These are phyloP conservation scores for Podospora didyma DNA, from an alignment of 495 filamentous ascomycete genomes.

Conservation along the genomic window DNA sequence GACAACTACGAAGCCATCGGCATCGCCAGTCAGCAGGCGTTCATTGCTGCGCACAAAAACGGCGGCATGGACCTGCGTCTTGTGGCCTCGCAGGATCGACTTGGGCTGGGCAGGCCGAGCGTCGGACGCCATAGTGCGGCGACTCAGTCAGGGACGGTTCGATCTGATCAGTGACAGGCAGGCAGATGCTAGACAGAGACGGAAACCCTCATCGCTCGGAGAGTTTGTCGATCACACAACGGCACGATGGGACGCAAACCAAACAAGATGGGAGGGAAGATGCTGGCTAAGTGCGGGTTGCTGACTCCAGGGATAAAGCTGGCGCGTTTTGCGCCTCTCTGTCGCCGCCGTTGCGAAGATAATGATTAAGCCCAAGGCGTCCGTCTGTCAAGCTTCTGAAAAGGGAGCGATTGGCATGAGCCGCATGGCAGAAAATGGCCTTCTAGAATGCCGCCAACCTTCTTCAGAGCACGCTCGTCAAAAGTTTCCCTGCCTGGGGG, in stretches of 20 bases:
- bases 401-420: background rate
- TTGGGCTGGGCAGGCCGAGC: conserved; percentile 62
- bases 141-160: background rate
- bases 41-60: conserved; percentile 68
- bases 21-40: conserved; percentile 81
- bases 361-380: no score
- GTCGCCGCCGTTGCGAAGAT: no score
- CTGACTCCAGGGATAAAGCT: no score
- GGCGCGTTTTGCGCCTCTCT: no score
- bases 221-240: background rate
- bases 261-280: no score
- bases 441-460: background rate
- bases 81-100: conserved; percentile 86
- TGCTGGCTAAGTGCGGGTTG: no score
- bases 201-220: background rate
- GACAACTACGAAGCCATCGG: conserved; percentile 81
- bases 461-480: background rate
- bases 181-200: background rate
- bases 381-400: no score
- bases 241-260: no score
- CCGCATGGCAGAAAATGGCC: background rate
- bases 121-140: conserved; percentile 22
- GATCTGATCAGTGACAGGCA: background rate
- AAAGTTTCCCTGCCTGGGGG: background rate
- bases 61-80: conserved; percentile 72